phyloP scores from a whole-genome alignment of 768 basidiomycete genomes.

The Flagelloscypha sp. region DNA sequence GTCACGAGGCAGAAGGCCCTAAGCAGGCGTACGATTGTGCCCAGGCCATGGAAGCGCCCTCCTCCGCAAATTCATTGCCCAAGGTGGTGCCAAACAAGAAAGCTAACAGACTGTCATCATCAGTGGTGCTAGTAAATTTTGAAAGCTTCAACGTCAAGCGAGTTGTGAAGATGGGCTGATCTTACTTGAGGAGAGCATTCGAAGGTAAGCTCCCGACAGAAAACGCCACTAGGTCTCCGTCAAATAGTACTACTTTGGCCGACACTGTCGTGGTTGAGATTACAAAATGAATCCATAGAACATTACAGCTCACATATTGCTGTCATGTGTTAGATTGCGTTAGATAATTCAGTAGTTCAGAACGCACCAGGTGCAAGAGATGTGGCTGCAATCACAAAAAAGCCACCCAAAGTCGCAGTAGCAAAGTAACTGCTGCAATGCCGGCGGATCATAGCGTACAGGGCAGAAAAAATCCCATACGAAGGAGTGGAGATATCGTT shows the following conservation, averaged over 20 bases:
- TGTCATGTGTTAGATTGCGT: too few relatives aligned
- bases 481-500: conserved; percentile 17
- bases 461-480: conserved; percentile 11
- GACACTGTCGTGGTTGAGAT: too few relatives aligned
- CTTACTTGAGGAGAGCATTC: too few relatives aligned
- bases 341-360: too few relatives aligned
- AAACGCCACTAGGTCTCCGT: too few relatives aligned
- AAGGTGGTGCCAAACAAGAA: background rate
- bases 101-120: background rate
- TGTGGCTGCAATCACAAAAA: conserved; percentile 14
- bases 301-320: too few relatives aligned
- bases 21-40: background rate
- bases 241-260: too few relatives aligned
- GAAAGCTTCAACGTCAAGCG: too few relatives aligned
- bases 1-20: background rate
- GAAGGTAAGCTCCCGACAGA: too few relatives aligned
- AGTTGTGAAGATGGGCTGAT: too few relatives aligned
- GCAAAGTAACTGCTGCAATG: conserved; percentile 17
- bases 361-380: conserved; percentile 18
- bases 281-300: too few relatives aligned
- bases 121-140: too few relatives aligned
- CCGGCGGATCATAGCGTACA: conserved; percentile 12
- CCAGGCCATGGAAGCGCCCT: background rate
- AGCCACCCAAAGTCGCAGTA: conserved; percentile 11
- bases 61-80: background rate